phyloP scores from a whole-genome alignment of 1,284 basidiomycete genomes.

The Cutaneotrichosporon sp. region DNA sequence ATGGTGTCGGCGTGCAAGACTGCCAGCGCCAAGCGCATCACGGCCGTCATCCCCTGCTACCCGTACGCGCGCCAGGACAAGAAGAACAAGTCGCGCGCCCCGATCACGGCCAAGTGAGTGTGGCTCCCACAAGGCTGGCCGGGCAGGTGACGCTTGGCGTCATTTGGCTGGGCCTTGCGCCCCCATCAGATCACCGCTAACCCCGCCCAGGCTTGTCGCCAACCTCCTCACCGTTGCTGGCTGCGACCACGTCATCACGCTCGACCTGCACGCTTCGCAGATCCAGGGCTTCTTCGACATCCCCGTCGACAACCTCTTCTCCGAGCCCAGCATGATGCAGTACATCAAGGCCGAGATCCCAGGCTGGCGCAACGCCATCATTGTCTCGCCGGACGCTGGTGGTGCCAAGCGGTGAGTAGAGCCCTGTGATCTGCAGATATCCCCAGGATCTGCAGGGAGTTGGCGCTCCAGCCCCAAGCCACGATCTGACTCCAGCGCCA shows the following conservation, averaged over 20 bases:
- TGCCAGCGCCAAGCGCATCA: constrained; percentile 92
- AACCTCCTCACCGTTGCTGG: constrained; percentile 97
- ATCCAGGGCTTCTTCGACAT: constrained; percentile 99
- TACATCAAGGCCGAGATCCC: constrained; percentile 88
- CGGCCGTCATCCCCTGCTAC: constrained; percentile 96
- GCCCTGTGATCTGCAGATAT: neutral
- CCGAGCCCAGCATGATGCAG: constrained; percentile 80
- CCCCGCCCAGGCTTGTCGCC: constrained; percentile 66
- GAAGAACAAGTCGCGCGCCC: constrained; percentile 95
- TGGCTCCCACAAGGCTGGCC: neutral
- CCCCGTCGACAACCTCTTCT: constrained; percentile 95
- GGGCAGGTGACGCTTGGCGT: neutral
- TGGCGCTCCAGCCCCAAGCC: neutral
- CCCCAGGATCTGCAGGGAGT: neutral
- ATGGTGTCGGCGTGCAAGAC: constrained; percentile 84
- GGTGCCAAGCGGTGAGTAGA: constrained; percentile 89
- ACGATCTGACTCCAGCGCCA: constrained; percentile 63
- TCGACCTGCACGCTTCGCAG: constrained; percentile 97
- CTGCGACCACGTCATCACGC: constrained; percentile 97
- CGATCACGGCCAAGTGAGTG: constrained; percentile 86
- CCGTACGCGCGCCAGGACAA: constrained; percentile 98
- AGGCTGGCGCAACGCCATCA: constrained; percentile 84
- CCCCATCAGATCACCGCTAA: neutral
- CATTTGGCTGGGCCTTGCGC: neutral
- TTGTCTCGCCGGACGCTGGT: constrained; percentile 96